Percentiles rank a stretch among this genome's conserved stretches.
phyloP scores from a whole-genome alignment of 345 rosid genomes.

The Gossypium turneri region DNA sequence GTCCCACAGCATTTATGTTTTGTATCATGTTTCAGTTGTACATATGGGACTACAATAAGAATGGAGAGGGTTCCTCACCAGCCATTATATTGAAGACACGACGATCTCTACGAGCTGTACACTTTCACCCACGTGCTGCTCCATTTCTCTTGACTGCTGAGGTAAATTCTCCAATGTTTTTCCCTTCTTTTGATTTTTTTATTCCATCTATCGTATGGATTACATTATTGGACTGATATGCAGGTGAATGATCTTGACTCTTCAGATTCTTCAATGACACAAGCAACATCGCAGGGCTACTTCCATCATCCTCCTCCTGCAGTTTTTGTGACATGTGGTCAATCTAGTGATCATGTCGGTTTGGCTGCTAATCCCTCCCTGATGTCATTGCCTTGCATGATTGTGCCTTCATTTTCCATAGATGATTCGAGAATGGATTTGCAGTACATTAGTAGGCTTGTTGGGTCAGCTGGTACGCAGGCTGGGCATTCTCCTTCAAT shows the following conservation, averaged over 20 bases:
- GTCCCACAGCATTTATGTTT: slow-evolving; percentile 18
- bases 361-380: slow-evolving; percentile 52
- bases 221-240: slow-evolving; percentile 52
- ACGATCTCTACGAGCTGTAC: slow-evolving; percentile 82
- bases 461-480: slow-evolving; percentile 38
- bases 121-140: slow-evolving; percentile 74
- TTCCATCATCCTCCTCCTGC: slow-evolving; percentile 75
- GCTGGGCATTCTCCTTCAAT: slow-evolving; percentile 29
- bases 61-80: slow-evolving; percentile 60
- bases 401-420: slow-evolving; percentile 43
- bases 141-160: slow-evolving; percentile 85
- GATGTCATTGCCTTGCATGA: slow-evolving; percentile 48
- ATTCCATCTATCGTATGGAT: slow-evolving; percentile 24
- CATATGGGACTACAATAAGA: slow-evolving; percentile 67
- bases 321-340: slow-evolving; percentile 51
- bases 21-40: slow-evolving; percentile 42
- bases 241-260: slow-evolving; percentile 91
- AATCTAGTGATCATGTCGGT: slow-evolving; percentile 40
- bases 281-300: slow-evolving; percentile 67
- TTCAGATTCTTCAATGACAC: slow-evolving; percentile 69
- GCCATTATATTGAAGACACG: slow-evolving; percentile 62
- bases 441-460: slow-evolving; percentile 30
- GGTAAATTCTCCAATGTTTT: slow-evolving; percentile 44
- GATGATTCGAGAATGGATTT: slow-evolving; percentile 45
- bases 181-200: slow-evolving; percentile 14